Percentiles rank a stretch among this genome's conserved stretches.
Evolutionary conservation across 2,329 filamentous ascomycete genomes (phyloP).

Genomic region (Neonectria magnoliae): DNA sequence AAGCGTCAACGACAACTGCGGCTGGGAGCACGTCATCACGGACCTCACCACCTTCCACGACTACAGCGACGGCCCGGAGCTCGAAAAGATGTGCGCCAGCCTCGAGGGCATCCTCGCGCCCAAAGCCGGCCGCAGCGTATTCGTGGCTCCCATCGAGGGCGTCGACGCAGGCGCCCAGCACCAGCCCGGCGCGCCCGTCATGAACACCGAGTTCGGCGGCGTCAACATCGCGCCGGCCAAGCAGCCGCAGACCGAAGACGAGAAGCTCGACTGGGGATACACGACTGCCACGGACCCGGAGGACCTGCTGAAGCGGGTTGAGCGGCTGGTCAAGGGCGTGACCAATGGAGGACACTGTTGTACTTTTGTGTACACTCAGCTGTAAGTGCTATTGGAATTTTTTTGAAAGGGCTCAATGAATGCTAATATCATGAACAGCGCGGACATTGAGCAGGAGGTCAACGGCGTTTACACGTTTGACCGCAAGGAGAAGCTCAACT

Average conservation of each 20-base stretch:
- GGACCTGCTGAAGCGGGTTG: slow-evolving; percentile 67
- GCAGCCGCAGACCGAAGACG: slow-evolving; percentile 43
- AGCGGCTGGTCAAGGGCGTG: slow-evolving; percentile 67
- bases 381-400: slow-evolving; percentile 53
- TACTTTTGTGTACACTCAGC: slow-evolving; percentile 73
- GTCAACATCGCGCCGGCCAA: slow-evolving; percentile 69
- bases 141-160: slow-evolving; percentile 57
- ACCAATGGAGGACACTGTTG: slow-evolving; percentile 66
- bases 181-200: slow-evolving; percentile 64
- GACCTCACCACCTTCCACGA: slow-evolving; percentile 76
- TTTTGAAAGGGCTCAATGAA: neutral
- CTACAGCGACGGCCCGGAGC: slow-evolving; percentile 67
- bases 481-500: slow-evolving; percentile 68
- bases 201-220: slow-evolving; percentile 75
- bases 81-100: slow-evolving; percentile 63
- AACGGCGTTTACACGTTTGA: slow-evolving; percentile 74
- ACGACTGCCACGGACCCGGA: slow-evolving; percentile 70
- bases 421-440: slow-evolving; percentile 44
- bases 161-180: slow-evolving; percentile 62
- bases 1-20: slow-evolving; percentile 76
- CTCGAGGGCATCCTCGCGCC: slow-evolving; percentile 63
- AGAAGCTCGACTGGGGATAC: slow-evolving; percentile 72
- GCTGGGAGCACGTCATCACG: slow-evolving; percentile 74
- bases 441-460: slow-evolving; percentile 73
- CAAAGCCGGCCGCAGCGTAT: slow-evolving; percentile 65